Evolutionary conservation across 1,284 basidiomycete genomes (phyloP), one percentile per base, ranked within the genome.

Genomic region (Apiotrichum siamense): DNA sequence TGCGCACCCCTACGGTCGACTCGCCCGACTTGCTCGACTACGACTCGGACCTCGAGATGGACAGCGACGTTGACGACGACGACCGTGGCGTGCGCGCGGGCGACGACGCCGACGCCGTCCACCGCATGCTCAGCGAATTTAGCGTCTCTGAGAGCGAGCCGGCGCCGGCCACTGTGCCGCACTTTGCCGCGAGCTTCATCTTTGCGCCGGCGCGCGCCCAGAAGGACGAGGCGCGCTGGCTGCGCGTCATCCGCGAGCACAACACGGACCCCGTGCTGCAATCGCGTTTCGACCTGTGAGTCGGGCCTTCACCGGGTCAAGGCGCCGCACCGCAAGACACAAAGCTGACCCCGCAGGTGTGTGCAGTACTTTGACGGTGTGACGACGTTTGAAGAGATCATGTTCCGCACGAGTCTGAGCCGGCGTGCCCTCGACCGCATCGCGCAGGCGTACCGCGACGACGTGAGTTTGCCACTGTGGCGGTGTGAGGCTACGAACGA

Each of bases 331-430:
- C n/a, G n/a, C 4, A 26, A 35, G 11, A 24, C 2, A n/a, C 11
- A 12, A 42, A 25, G 15, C 35, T 42, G 40, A 32, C 47, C 25
- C 31, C 5, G 9, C 51, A 69, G 64, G n/a, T 69, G 69, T 47
- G 64, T 73, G 32, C 67, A 71, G 57, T 72, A 72, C 59, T 65
- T 74, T 47, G 68, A 75, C 46, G 72, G 72, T 15, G 57, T 62
- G 23, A 63, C 68, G 12, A 68, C 71, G 2, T 64, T 72, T 44
- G 71, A 74, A 49, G 72, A 73, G 48, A 70, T 73, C 46, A 61
- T 66, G 41, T 75, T 67, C 60, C 63, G 70, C 38, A 73, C 71
- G 4, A 62, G 66, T 1, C 56, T 74, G 51, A 59, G 57, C 13
- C 55, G 63, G 40, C 62, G 65, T 25, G 70, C 72, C 49, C 43